phyloP scores from a whole-genome alignment of 2,329 filamentous ascomycete species.

The Dactylella cylindrospora region DNA sequence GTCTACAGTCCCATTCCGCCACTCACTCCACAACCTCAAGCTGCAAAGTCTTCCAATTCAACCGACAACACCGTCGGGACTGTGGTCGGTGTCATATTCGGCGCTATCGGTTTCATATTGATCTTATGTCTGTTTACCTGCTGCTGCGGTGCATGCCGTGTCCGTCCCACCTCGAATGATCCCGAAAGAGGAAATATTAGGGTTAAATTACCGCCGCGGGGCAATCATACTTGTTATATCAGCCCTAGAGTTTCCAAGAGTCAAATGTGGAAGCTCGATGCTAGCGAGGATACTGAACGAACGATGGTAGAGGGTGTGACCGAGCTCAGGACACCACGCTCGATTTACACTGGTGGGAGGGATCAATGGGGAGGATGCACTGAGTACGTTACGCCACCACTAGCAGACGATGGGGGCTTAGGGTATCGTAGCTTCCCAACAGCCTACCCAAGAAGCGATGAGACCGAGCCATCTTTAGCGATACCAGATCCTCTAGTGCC shows the following conservation, averaged over 20 bases:
- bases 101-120: slow-evolving; percentile 38
- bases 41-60: too few species aligned
- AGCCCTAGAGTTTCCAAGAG: neutral
- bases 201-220: neutral
- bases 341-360: too few species aligned
- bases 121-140: slow-evolving; percentile 33
- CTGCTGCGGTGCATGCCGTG: slow-evolving; percentile 23
- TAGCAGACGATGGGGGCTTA: neutral
- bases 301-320: slow-evolving; percentile 4
- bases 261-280: slow-evolving; percentile 4
- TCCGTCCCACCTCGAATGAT: slow-evolving; percentile 4
- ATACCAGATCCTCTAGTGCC: too few species aligned
- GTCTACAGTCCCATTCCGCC: too few species aligned
- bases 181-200: slow-evolving; percentile 11
- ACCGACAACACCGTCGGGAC: slow-evolving; percentile 35
- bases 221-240: neutral
- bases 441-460: too few species aligned
- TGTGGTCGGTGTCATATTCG: slow-evolving; percentile 40
- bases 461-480: too few species aligned
- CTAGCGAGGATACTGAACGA: slow-evolving; percentile 9
- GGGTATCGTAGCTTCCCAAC: too few species aligned
- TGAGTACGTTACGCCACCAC: too few species aligned
- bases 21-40: too few species aligned
- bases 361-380: neutral
- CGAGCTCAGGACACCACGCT: too few species aligned